Evolutionary conservation across 2,329 filamentous ascomycete species (phyloP).

Genomic region (Diaporthe vexans): DNA sequence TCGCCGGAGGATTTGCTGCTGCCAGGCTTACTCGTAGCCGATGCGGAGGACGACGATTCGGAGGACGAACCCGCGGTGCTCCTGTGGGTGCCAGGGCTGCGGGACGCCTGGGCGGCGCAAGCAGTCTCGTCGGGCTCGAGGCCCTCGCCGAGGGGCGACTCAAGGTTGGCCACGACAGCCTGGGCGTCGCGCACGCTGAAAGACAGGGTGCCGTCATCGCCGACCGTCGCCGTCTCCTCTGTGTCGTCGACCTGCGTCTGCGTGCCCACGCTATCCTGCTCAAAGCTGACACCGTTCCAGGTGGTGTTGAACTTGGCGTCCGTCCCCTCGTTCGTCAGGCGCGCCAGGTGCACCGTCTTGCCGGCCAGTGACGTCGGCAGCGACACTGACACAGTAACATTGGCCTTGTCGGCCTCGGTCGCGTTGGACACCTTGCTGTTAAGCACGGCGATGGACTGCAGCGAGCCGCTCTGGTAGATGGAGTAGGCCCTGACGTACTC

Average conservation of each 20-base stretch:
- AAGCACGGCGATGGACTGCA: conserved; percentile 60
- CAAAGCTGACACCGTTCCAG: conserved; percentile 63
- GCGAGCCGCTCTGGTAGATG: conserved; percentile 57
- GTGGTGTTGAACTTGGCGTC: conserved; percentile 58
- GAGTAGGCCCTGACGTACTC: conserved; percentile 59
- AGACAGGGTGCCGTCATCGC: conserved; percentile 50
- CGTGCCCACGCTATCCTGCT: conserved; percentile 57
- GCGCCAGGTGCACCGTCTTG: conserved; percentile 60
- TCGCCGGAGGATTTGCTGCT: conserved; percentile 19
- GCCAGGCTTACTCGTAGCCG: conserved; percentile 41
- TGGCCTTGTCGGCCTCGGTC: conserved; percentile 53
- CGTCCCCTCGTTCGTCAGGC: conserved; percentile 60
- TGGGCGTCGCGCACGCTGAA: conserved; percentile 59
- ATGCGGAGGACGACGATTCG: conserved; percentile 32
- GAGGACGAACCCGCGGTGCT: conserved; percentile 23
- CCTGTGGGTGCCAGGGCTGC: conserved; percentile 35
- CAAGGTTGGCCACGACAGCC: conserved; percentile 61
- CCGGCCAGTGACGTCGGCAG: conserved; percentile 54
- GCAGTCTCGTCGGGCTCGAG: conserved; percentile 35
- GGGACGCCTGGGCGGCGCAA: conserved; percentile 36
- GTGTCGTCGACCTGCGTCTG: conserved; percentile 52
- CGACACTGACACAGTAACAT: conserved; percentile 57
- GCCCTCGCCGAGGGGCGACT: conserved; percentile 43
- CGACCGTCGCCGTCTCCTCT: conserved; percentile 50
- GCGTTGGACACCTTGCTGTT: conserved; percentile 60